Evolutionary conservation across 2,329 filamentous ascomycete genomes (phyloP), one percentile per base, ranked within the genome.

Genomic region (Pseudogymnoascus sp.): DNA sequence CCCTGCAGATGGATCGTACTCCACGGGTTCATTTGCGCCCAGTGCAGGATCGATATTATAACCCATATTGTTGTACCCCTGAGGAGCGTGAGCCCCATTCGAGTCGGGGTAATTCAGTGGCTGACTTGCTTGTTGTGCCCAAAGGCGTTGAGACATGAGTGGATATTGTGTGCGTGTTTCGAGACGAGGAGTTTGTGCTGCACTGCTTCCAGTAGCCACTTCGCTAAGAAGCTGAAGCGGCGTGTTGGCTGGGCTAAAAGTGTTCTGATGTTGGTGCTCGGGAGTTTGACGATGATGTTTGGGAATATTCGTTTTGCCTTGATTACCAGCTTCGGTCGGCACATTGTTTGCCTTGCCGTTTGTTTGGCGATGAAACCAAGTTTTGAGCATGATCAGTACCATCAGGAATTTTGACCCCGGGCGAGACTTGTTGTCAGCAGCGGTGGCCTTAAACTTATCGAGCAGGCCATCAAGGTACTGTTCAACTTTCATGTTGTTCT

Each of bases 391-490:
- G 61, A 82, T 78, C 8, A 92, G 77, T 5, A 92, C 86, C 65
- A 90, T 80, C 2, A 89, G 78, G 67, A 92, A 92, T 74, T 90
- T 92, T 61, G 81, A 79, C 0, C 88, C 84, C 0, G 87, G 85
- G 1, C 87, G 81, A 51, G 85, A 90, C 65, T 82, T 83, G 61
- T 88, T 84, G 0, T 83, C 81, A 3, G 83, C 83, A 0, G 87
- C 87, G 0, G 86, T 81, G 41, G 82, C 80, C 65, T 82, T 81
- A 70, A 93, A 89, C 69, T 88, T 86, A 1, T 85, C 81, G 1
- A 91, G 83, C 19, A 93, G 78, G n/a, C 80, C 81, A 67, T 90
- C 86, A 2, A 96, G 79, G 71, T 91, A 89, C 63, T 83, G 79
- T 67, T 85, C 82, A 14, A 83, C 77, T 65, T 86, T 85, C 76